Evolutionary conservation across 352 stramenopile species (phyloP).

Genomic region (Aphanomyces euteiches): DNA sequence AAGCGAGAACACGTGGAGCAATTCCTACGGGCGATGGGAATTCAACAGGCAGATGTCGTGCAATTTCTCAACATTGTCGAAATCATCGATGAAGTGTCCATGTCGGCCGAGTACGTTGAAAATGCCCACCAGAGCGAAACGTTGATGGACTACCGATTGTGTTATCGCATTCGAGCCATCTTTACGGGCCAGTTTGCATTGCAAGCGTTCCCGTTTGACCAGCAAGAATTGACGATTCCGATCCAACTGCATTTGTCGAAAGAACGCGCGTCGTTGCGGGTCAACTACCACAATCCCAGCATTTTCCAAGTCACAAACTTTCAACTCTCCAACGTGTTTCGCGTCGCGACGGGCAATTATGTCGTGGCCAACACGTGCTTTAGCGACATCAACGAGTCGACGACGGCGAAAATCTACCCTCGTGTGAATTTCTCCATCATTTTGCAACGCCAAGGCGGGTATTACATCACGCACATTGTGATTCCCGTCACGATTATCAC

Average conservation of each 20-base stretch:
- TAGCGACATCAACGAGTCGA: conserved; percentile 38
- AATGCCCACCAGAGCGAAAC: neutral
- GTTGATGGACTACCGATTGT: conserved; percentile 3
- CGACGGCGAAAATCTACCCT: conserved; percentile 35
- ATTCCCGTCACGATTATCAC: conserved; percentile 49
- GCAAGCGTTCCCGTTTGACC: conserved; percentile 56
- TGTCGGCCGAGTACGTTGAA: neutral
- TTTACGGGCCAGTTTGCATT: conserved; percentile 60
- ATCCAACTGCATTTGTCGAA: conserved; percentile 41
- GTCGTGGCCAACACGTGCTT: conserved; percentile 37
- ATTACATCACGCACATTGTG: conserved; percentile 56
- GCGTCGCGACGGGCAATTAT: conserved; percentile 50
- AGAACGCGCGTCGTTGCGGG: conserved; percentile 38
- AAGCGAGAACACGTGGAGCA: conserved; percentile 24
- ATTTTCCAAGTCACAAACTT: conserved; percentile 51
- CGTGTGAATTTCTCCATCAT: conserved; percentile 56
- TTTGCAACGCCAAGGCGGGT: conserved; percentile 45
- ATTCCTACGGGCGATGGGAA: conserved; percentile 27
- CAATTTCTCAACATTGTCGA: conserved; percentile 31
- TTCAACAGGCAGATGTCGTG: conserved; percentile 27
- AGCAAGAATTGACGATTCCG: conserved; percentile 53
- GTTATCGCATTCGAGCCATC: conserved; percentile 36
- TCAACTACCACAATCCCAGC: conserved; percentile 41
- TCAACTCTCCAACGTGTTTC: conserved; percentile 52
- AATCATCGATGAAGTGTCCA: neutral